Base-by-base conservation (phyloP, 192 early-diverging fungal genomes). In the Rhizoclosmatium sp. region DNA sequence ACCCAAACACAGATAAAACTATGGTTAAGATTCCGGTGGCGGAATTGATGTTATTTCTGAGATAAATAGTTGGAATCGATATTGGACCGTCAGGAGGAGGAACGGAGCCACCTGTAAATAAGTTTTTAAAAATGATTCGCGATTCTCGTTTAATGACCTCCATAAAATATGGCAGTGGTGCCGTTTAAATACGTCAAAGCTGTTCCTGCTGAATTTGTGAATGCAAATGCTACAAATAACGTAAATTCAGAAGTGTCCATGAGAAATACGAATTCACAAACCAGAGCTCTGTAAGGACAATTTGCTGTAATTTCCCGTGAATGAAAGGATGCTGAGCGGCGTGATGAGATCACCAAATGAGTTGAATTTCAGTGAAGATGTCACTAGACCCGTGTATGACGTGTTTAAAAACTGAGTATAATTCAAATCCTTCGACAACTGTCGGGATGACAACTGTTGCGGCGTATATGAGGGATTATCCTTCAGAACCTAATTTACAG, bases 11-110 rank as follows among this genome's bases (percentile, higher is more conserved):
- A 42, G 42, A 10, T 19, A 67, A 44, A 4, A 5, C 65, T 44
- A 45, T 7, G 21, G 44, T 67, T 47, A 3, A 14, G 3, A 7
- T 39, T 9, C 65, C 65, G 21, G 12, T 67, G 3, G 65, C 3
- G 3, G 65, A 46, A 10, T 14, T 19, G 4, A 67, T 4, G 7
- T 14, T 21, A 12, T 41, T 46, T 19, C 12, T 40, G 40, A 3
- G 7, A 3, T 3, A 12, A 4, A 21, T 47, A 9, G 44, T 47
- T 5, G 44, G 5, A 5, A 47, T 40, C 7, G 12, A 7, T 4
- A 7, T 14, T 7, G 65, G 65, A 10, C 65, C 65, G 40, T 67
- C 65, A 21, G 65, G 65, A 3, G 65, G 65, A 4, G 65, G 65
- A 12, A 45, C 44, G 65, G 9, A 12, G 7, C 54, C 54, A 19